Percentiles rank a stretch among this genome's conserved stretches.
Conservation (phyloP, 1,284 basidiomycete species). For the Moesziomyces sp. region DNA sequence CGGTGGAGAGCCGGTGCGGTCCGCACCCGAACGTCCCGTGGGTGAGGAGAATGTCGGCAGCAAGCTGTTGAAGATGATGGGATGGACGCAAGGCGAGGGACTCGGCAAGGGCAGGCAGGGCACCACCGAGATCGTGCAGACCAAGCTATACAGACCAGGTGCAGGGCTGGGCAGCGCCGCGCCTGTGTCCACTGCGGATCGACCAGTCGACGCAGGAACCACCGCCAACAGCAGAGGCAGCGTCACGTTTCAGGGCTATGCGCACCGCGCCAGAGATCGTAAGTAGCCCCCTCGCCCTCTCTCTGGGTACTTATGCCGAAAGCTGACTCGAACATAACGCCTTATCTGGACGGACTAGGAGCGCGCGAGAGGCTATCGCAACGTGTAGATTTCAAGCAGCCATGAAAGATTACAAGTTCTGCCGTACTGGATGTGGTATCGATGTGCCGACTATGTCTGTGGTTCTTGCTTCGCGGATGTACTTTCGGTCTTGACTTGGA, state of each 20-base stretch:
- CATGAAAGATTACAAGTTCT: no score
- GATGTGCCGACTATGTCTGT: neutral
- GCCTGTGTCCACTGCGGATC: slow-evolving; percentile 9
- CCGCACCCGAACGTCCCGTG: slow-evolving; percentile 40
- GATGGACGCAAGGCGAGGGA: slow-evolving; percentile 45
- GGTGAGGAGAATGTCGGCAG: slow-evolving; percentile 40
- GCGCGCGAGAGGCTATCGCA: no score
- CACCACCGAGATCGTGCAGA: slow-evolving; percentile 32
- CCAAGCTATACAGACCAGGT: slow-evolving; percentile 44
- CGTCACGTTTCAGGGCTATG: slow-evolving; percentile 26
- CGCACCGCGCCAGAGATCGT: slow-evolving; percentile 29
- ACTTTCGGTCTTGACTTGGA: neutral
- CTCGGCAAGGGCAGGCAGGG: slow-evolving; percentile 28
- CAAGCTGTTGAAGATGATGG: slow-evolving; percentile 48
- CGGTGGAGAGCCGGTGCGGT: slow-evolving; percentile 2
- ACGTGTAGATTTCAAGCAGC: no score
- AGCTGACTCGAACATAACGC: no score
- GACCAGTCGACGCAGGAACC: neutral
- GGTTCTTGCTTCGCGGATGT: slow-evolving; percentile 3
- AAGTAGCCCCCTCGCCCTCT: neutral
- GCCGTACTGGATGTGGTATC: no score
- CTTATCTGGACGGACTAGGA: no score
- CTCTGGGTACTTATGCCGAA: no score
- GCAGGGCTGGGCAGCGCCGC: slow-evolving; percentile 36
- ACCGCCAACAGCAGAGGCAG: neutral